Evolutionary conservation across 75 land plant genomes (phyloP).

Genomic region (Selaginella tamariscina): DNA sequence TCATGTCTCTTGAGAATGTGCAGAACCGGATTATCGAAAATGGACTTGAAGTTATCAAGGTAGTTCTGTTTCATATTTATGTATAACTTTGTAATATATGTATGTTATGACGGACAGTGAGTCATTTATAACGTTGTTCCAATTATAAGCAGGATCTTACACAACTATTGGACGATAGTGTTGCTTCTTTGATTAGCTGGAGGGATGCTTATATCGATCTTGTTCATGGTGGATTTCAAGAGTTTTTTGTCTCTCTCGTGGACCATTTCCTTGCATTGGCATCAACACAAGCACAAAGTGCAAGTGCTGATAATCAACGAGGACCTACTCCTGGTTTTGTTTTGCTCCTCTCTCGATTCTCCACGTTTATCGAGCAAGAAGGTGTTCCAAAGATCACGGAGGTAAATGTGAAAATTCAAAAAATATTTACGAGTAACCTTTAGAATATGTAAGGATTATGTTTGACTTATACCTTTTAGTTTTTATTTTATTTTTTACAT

Average conservation of each 20-base stretch:
- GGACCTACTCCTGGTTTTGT: conserved; percentile 43
- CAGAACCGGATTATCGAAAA: conserved; percentile 61
- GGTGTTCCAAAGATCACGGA: conserved; percentile 85
- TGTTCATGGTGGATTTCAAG: conserved; percentile 92
- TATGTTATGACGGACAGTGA: no score
- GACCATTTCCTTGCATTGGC: conserved; percentile 38
- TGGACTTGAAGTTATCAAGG: conserved; percentile 68
- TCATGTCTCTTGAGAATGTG: conserved; percentile 42
- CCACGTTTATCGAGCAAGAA: conserved; percentile 61
- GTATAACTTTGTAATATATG: no score
- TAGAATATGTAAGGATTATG: no score
- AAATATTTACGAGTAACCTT: no score
- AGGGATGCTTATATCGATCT: conserved; percentile 55
- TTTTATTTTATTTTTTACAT: no score
- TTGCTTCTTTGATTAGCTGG: conserved; percentile 41
- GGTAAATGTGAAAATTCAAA: no score
- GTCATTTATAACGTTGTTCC: no score
- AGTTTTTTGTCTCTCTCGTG: conserved; percentile 56
- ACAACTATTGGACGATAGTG: conserved; percentile 66
- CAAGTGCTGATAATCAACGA: conserved; percentile 16
- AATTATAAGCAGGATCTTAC: conserved; percentile 83
- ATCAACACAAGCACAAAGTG: conserved; percentile 21
- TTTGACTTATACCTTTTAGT: no score
- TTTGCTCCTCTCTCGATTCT: conserved; percentile 70
- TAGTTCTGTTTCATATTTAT: conserved; percentile 16